Evolutionary conservation across 345 rosid genomes (phyloP), one percentile per base, ranked within the genome.

Genomic region (Linum lewisii): DNA sequence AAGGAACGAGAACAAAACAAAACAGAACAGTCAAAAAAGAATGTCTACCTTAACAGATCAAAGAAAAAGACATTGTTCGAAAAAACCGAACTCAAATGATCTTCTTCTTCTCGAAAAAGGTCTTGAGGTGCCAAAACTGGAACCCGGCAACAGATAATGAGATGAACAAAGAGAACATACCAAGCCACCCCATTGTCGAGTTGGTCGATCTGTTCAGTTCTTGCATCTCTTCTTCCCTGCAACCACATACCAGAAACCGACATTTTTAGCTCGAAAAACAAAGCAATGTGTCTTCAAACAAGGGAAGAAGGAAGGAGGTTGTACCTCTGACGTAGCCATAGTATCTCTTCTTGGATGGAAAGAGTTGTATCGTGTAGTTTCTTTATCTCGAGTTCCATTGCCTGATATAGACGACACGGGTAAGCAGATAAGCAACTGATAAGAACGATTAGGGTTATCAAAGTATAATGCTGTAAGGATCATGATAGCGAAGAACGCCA

Each of bases 201-300:
- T 84, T 87, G 0, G 99, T 93, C 6, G 80, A 67, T 52, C 63
- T 68, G 75, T 85, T 93, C 65, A 93, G 70, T 5, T 79, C 90
- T 75, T 87, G 92, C 99, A 89, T 93, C 77, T 89, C 87, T 54
- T 82, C 90, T 79, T 89, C 99, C 68, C 97, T 89, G 87, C 34
- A 64, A 37, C 3, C 3, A 37, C 58, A 2, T 7, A 24, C 22
- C 7, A 42, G 14, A 42, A 42, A 42, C 47, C 18, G 15, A 42
- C 18, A 4, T 42, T 42, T 42, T 42, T 16, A 16, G 1, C 15
- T 11, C 16, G 15, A 11, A 11, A 7, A 11, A 3, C 1, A 11
- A 11, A 7, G 47, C 38, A 42, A 42, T 2, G 3, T 42, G 4
- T 11, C 13, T 6, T 34, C 10, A 34, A 34, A 34, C 7, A 4